A percentile compares a stretch with the other conserved stretches of the same genome.
phyloP scores from a whole-genome alignment of 148 eudicot genomes.

The Silene latifolia region DNA sequence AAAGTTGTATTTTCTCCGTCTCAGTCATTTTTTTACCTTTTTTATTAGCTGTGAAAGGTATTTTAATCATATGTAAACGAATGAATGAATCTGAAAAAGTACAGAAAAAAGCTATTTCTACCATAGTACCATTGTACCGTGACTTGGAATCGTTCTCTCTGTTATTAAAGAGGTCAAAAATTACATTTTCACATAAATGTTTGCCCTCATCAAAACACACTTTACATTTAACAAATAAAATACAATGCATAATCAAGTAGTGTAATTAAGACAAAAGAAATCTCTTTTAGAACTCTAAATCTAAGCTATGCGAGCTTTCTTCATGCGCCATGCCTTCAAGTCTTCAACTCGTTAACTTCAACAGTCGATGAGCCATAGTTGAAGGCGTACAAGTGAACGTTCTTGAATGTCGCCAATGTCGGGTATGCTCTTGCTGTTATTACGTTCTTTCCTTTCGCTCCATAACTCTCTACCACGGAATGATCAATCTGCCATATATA shows the following conservation, averaged over 20 bases:
- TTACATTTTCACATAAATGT: background rate
- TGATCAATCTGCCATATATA: conserved; percentile 30
- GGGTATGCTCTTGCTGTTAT: conserved; percentile 39
- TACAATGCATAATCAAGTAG: background rate
- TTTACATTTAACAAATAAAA: background rate
- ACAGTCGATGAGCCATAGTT: conserved; percentile 25
- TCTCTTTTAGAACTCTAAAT: background rate
- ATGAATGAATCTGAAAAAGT: too few species aligned
- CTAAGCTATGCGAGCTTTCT: conserved; percentile 31
- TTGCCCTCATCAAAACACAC: background rate
- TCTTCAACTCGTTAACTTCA: conserved; percentile 24
- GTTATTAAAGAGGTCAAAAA: too few species aligned
- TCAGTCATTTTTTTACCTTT: too few species aligned
- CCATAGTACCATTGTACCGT: too few species aligned
- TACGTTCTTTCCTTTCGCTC: conserved; percentile 32
- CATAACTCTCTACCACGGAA: conserved; percentile 39
- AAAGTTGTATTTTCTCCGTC: too few species aligned
- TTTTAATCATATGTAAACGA: too few species aligned
- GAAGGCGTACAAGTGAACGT: conserved; percentile 30
- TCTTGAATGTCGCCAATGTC: conserved; percentile 23
- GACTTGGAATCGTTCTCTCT: too few species aligned
- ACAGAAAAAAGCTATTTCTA: too few species aligned
- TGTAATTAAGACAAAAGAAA: background rate
- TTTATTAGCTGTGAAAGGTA: too few species aligned
- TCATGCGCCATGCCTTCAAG: conserved; percentile 40